A percentile compares a stretch with the other conserved stretches of the same genome.
These are phyloP conservation scores for Lonicera japonica DNA, from an alignment of 129 eudicot species.

Conservation along the genomic window DNA sequence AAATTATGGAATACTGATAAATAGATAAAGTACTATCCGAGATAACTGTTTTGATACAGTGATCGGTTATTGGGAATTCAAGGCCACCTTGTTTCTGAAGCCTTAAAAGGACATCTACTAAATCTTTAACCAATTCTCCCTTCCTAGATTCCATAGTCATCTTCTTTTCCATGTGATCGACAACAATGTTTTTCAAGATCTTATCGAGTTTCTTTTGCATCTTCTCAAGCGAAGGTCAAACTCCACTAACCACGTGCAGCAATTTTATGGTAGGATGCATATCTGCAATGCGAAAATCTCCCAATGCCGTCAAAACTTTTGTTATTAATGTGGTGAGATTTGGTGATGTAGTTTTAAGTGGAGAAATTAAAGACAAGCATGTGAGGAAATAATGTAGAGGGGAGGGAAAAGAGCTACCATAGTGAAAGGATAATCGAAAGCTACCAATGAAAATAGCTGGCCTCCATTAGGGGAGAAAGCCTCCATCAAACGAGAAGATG, in stretches of 20 bases:
- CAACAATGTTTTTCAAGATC: slow-evolving; percentile 11
- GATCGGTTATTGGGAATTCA: slow-evolving; percentile 11
- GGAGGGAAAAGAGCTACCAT: too few species aligned
- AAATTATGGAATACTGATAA: too few species aligned
- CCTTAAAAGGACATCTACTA: slow-evolving; percentile 23
- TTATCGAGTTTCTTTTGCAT: slow-evolving; percentile 5
- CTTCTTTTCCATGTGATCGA: slow-evolving; percentile 11
- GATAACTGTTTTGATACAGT: slow-evolving; percentile 26
- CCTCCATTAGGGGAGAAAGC: too few species aligned
- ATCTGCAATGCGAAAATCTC: slow-evolving; percentile 15
- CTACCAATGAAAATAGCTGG: too few species aligned
- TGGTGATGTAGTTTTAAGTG: too few species aligned
- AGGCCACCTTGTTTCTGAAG: slow-evolving; percentile 10
- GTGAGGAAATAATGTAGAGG: too few species aligned
- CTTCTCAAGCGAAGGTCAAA: background rate
- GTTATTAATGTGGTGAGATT: too few species aligned
- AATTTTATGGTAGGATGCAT: slow-evolving; percentile 12
- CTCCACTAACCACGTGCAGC: slow-evolving; percentile 4
- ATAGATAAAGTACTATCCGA: slow-evolving; percentile 1
- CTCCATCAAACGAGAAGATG: too few species aligned
- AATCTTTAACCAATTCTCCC: slow-evolving; percentile 20
- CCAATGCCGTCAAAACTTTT: slow-evolving; percentile 1
- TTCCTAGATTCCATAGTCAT: background rate
- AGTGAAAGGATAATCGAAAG: too few species aligned
- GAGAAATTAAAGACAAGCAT: too few species aligned